Evolutionary conservation across 306 rosid genomes (phyloP).

Genomic region (Rubus parviflorus): DNA sequence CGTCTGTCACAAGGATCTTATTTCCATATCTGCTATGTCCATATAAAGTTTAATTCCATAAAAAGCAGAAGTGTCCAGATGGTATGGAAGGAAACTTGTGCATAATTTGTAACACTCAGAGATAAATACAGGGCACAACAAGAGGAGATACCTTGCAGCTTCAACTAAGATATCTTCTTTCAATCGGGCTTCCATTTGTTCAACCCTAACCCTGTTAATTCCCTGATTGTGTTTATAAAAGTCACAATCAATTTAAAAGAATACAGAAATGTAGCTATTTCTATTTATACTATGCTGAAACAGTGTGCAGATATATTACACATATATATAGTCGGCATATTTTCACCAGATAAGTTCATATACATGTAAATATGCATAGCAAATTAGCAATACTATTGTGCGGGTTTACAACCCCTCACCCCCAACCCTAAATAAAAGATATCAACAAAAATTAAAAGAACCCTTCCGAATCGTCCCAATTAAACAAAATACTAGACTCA

Average conservation of each 20-base stretch:
- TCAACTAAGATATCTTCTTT: constrained; percentile 74
- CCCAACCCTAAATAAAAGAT: background rate
- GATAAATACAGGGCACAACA: constrained; percentile 20
- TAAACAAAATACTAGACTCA: background rate
- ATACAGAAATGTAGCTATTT: constrained; percentile 3
- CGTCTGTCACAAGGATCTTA: constrained; percentile 94
- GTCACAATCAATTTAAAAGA: constrained; percentile 18
- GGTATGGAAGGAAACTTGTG: constrained; percentile 7
- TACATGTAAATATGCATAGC: background rate
- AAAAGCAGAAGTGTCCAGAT: constrained; percentile 13
- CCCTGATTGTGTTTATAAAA: constrained; percentile 52
- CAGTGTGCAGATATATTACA: background rate
- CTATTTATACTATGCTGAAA: background rate
- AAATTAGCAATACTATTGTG: background rate
- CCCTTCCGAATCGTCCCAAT: background rate
- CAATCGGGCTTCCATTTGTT: constrained; percentile 89
- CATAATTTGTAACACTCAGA: constrained; percentile 2
- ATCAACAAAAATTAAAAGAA: background rate
- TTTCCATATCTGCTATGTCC: constrained; percentile 67
- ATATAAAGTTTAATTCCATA: constrained; percentile 30
- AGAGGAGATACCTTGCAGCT: constrained; percentile 67
- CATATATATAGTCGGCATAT: background rate
- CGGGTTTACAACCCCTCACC: background rate
- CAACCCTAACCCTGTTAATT: constrained; percentile 77
- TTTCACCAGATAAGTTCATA: background rate